Evolutionary conservation across 2,329 filamentous ascomycete genomes (phyloP).

Genomic region (Beauveria brongniartii): DNA sequence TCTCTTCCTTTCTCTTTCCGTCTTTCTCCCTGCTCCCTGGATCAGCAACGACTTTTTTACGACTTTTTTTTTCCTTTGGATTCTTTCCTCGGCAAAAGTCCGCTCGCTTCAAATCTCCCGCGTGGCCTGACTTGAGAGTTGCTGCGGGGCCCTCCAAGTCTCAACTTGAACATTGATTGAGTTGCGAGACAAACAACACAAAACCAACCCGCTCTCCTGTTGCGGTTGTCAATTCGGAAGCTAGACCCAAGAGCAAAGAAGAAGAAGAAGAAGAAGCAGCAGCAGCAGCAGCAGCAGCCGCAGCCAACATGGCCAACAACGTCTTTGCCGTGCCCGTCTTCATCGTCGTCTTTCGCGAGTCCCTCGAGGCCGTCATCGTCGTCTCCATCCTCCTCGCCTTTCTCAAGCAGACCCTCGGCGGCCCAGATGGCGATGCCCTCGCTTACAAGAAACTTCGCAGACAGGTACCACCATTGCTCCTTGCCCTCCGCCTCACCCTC

Average conservation of each 20-base stretch:
- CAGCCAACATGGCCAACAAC: conserved; percentile 47
- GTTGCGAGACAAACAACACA: neutral
- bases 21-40: neutral
- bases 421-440: conserved; percentile 49
- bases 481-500: too few species aligned
- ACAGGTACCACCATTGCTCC: conserved; percentile 40
- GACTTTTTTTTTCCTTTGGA: neutral
- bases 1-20: too few species aligned
- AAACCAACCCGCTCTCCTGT: neutral
- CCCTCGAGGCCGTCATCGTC: conserved; percentile 74
- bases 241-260: too few species aligned
- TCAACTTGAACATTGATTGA: neutral
- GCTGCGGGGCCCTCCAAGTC: too few species aligned
- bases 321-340: conserved; percentile 77
- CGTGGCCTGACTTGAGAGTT: neutral
- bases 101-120: neutral
- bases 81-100: neutral
- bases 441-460: conserved; percentile 60
- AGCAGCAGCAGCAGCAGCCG: conserved; percentile 2
- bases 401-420: conserved; percentile 68
- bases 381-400: conserved; percentile 82
- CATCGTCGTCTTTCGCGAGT: conserved; percentile 85
- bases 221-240: too few species aligned
- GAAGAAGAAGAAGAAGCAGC: too few species aligned
- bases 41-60: neutral